These are phyloP conservation scores for Solanum piurae DNA, from an alignment of 257 asterid species.

Conservation along the genomic window DNA sequence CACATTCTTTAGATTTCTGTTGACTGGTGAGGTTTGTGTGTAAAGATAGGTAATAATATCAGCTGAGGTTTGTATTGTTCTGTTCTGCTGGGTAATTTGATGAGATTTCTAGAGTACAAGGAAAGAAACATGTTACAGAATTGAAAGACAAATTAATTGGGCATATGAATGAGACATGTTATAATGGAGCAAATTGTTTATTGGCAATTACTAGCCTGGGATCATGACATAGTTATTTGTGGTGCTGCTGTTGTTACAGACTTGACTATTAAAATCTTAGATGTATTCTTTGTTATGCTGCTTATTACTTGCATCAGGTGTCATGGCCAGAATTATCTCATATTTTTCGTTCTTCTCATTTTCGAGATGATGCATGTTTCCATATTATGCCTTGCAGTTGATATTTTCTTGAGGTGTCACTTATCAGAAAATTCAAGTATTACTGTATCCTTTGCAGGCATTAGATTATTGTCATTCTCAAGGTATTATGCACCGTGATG, in stretches of 20 bases:
- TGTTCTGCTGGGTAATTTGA: not conserved
- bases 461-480: slow-evolving; percentile 39
- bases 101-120: not conserved
- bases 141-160: not conserved
- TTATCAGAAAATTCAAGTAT: not conserved
- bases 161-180: not conserved
- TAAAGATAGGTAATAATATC: not conserved
- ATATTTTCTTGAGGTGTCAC: not conserved
- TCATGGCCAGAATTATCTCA: not conserved
- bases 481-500: slow-evolving; percentile 45
- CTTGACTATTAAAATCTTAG: not conserved
- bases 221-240: not conserved
- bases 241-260: not conserved
- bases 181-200: not conserved
- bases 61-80: not conserved
- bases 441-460: slow-evolving; percentile 12
- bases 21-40: not conserved
- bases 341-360: not conserved
- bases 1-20: not conserved
- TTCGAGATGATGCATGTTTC: not conserved
- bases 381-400: not conserved
- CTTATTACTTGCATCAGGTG: not conserved
- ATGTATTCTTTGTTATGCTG: not conserved
- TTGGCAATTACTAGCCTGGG: not conserved
- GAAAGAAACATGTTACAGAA: not conserved